These are phyloP conservation scores for Podaxis pistillaris DNA, from an alignment of 768 basidiomycete genomes.

Conservation along the genomic window DNA sequence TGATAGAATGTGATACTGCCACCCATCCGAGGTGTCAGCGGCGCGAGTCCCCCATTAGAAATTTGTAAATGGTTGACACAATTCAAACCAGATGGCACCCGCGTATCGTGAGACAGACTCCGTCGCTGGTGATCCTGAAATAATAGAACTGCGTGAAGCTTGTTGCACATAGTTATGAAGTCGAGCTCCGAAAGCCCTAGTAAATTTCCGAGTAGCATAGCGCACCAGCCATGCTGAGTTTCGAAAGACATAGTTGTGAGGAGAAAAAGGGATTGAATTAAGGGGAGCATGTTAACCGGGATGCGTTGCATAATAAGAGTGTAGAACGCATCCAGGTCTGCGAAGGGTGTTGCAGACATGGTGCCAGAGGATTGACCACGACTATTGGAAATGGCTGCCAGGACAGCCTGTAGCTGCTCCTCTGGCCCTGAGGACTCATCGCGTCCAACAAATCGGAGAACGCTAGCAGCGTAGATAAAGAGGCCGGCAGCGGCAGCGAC, in stretches of 20 bases:
- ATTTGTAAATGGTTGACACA: neutral
- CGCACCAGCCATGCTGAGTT: slow-evolving; percentile 2
- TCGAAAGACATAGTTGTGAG: neutral
- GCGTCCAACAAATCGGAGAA: slow-evolving; percentile 24
- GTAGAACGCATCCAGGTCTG: slow-evolving; percentile 18
- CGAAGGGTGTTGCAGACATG: slow-evolving; percentile 4
- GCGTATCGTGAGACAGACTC: neutral
- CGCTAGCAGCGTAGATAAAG: slow-evolving; percentile 27
- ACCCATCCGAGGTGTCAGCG: neutral
- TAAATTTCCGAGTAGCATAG: neutral
- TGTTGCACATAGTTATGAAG: neutral
- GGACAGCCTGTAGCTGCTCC: neutral
- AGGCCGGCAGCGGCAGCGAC: slow-evolving; percentile 22
- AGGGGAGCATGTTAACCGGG: slow-evolving; percentile 24
- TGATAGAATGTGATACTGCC: neutral
- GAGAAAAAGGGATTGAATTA: neutral
- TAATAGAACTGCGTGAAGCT: neutral
- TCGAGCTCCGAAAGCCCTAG: neutral
- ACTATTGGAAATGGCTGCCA: neutral
- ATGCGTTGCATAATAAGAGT: slow-evolving; percentile 11
- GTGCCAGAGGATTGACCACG: neutral
- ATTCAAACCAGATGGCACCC: neutral
- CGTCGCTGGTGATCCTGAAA: neutral
- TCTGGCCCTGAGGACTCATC: neutral
- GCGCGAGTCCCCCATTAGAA: neutral